Base-by-base conservation (phyloP, 805 yeast genomes). In the Cyberlindnera meyerae region DNA sequence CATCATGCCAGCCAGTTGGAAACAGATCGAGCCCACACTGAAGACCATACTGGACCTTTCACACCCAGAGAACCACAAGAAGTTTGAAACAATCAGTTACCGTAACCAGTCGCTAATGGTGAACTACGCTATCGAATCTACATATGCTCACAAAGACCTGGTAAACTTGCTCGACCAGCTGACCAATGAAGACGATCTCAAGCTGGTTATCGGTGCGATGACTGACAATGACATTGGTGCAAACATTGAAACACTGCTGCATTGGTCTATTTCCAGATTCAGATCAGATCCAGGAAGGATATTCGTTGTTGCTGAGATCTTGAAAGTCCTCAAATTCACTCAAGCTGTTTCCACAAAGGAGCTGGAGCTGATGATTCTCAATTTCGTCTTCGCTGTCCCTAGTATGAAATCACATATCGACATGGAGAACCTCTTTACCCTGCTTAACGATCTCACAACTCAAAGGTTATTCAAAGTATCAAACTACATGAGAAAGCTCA, bases 401-500 rank as follows among this genome's bases (percentile, higher is more conserved):
- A 12, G 26, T 4, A 9, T 37, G 5, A 6, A 73, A 11, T 52
- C 60, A 34, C 38, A 60, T 9, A 46, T 58, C 6, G 57, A 59
- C 12, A 29, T 60, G 50, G 43, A 63, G 45, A 42, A 55, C 11
- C 26, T 75, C 12, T 73, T 75, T 44, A 62, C 66, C 18, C 61
- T 73, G 21, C 37, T 77, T 20, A 73, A 73, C 37, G 55, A 63
- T 14, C 44, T 66, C 13, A 51, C 54, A 6, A 65, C 63, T 11
- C 65, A 70, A 13, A 62, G 70, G 11, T 62, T 68, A 32, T 61
- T 71, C n/a, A 73, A 70, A 39, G 58, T 60, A 2, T 57, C 68
- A 1, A 71, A 82, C 1, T 90, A 90, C 51, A 66, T 89, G 39
- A 66, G 97, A 50, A 76, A 79, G 47, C 63, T 89, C 25, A 88